A percentile compares a stretch with the other conserved stretches of the same genome.
These are phyloP conservation scores for Hypoxylon sp. DNA, from an alignment of 2,329 filamentous ascomycete species.

Conservation along the genomic window DNA sequence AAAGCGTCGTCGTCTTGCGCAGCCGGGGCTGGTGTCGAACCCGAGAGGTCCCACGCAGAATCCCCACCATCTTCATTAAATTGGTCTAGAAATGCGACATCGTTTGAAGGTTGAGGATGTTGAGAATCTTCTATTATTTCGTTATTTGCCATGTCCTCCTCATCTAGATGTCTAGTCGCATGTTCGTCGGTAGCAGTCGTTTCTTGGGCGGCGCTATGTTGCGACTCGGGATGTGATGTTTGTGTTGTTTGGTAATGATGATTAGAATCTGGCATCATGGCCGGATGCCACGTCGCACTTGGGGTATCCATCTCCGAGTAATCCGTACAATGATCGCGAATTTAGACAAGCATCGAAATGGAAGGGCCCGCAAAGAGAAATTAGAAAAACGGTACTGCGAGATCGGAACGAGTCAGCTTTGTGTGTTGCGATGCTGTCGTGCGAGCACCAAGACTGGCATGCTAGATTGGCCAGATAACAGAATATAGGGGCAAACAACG, in stretches of 20 bases:
- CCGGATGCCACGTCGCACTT: constrained; percentile 60
- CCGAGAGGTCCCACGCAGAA: constrained; percentile 41
- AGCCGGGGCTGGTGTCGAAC: constrained; percentile 17
- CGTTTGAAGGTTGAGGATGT: constrained; percentile 26
- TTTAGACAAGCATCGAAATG: constrained; percentile 44
- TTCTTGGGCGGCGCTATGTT: too few relatives aligned
- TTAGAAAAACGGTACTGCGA: constrained; percentile 36
- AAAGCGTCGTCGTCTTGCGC: constrained; percentile 26
- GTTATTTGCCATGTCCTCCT: constrained; percentile 28
- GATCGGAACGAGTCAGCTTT: constrained; percentile 31
- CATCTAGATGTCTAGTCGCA: constrained; percentile 10
- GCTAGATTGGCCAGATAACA: constrained; percentile 18
- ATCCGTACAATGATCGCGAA: constrained; percentile 46
- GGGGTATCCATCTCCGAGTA: constrained; percentile 53
- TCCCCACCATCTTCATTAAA: constrained; percentile 40
- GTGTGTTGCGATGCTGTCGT: constrained; percentile 14
- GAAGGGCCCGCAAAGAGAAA: constrained; percentile 20
- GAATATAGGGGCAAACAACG: constrained; percentile 29
- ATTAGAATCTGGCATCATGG: constrained; percentile 57
- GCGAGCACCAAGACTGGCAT: constrained; percentile 25
- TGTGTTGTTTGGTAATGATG: constrained; percentile 31
- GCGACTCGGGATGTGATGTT: constrained; percentile 19
- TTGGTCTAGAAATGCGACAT: constrained; percentile 38
- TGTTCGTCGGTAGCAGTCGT: constrained; percentile 16
- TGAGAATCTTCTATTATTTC: constrained; percentile 27